phyloP scores from a whole-genome alignment of 139 green algal genomes.

The Chlamydomonas sphaeroides region DNA sequence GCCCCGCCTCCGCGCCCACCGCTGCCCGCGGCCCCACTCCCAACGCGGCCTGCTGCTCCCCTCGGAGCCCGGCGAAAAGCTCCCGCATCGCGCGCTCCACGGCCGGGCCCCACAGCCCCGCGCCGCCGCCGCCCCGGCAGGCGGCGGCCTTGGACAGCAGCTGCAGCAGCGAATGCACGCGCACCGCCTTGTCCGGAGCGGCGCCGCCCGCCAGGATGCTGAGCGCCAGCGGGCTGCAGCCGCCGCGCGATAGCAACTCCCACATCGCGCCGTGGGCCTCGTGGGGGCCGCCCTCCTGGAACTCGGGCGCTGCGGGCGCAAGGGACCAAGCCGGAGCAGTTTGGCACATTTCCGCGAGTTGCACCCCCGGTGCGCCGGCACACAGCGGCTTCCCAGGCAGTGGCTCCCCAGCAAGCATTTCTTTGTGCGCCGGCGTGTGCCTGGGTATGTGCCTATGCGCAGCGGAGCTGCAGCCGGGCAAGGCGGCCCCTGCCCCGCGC shows the following conservation, averaged over 20 bases:
- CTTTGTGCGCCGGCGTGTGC: too few relatives aligned
- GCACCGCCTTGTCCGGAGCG: slow-evolving; percentile 18
- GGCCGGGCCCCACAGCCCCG: not conserved
- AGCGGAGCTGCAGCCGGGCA: too few relatives aligned
- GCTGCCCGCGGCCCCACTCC: not conserved
- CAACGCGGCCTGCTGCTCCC: not conserved
- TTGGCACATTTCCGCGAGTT: too few relatives aligned
- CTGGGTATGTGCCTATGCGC: too few relatives aligned
- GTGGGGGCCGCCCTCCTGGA: slow-evolving; percentile 14
- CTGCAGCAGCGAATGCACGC: slow-evolving; percentile 31
- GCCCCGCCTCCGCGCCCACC: not conserved
- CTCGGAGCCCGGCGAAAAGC: not conserved
- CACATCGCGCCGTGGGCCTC: slow-evolving; percentile 55
- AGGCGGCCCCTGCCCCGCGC: too few relatives aligned
- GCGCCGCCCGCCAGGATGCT: slow-evolving; percentile 15
- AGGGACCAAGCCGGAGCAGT: too few relatives aligned
- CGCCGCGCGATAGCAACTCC: slow-evolving; percentile 38
- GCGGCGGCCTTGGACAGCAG: slow-evolving; percentile 15
- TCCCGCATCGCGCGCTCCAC: slow-evolving; percentile 26
- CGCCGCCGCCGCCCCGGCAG: not conserved
- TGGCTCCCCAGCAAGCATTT: too few relatives aligned
- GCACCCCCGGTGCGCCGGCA: too few relatives aligned
- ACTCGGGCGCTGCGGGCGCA: not conserved
- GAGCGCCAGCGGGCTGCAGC: slow-evolving; percentile 22
- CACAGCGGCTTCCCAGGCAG: too few relatives aligned